Evolutionary conservation across 2,329 filamentous ascomycete species (phyloP).

Genomic region (Xylariaceae sp.): DNA sequence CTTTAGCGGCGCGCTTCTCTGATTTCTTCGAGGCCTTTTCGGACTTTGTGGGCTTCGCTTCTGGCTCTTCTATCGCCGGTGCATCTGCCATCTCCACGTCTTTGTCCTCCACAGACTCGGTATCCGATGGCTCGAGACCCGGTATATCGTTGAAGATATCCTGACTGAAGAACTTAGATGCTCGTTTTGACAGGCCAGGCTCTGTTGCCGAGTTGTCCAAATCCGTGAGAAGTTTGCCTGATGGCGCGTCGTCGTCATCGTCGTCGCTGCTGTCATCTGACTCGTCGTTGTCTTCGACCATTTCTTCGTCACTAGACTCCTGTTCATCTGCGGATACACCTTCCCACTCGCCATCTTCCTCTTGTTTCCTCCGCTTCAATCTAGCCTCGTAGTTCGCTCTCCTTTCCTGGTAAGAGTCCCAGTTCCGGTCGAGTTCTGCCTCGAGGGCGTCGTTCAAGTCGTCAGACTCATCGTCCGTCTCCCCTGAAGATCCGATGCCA

Average conservation of each 20-base stretch:
- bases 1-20: conserved; percentile 20
- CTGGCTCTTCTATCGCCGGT: conserved; percentile 15
- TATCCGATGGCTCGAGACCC: conserved; percentile 53
- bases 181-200: conserved; percentile 69
- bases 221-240: conserved; percentile 54
- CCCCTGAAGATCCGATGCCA: conserved; percentile 49
- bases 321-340: conserved; percentile 69
- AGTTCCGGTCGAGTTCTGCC: conserved; percentile 78
- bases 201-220: conserved; percentile 50
- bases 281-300: conserved; percentile 56
- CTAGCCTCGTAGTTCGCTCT: conserved; percentile 78
- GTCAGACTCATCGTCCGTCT: conserved; percentile 61
- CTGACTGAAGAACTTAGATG: conserved; percentile 86
- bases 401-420: conserved; percentile 68
- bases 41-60: conserved; percentile 15
- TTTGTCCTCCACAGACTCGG: conserved; percentile 29
- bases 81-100: conserved; percentile 28
- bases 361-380: conserved; percentile 80
- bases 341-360: conserved; percentile 86
- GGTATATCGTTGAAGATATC: conserved; percentile 86
- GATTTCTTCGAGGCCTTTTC: conserved; percentile 24
- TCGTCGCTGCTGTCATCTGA: conserved; percentile 47
- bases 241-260: conserved; percentile 49
- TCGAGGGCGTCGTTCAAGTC: conserved; percentile 80
- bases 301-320: conserved; percentile 53